phyloP scores from a whole-genome alignment of 768 basidiomycete species.

The Xanthoconium purpureum region DNA sequence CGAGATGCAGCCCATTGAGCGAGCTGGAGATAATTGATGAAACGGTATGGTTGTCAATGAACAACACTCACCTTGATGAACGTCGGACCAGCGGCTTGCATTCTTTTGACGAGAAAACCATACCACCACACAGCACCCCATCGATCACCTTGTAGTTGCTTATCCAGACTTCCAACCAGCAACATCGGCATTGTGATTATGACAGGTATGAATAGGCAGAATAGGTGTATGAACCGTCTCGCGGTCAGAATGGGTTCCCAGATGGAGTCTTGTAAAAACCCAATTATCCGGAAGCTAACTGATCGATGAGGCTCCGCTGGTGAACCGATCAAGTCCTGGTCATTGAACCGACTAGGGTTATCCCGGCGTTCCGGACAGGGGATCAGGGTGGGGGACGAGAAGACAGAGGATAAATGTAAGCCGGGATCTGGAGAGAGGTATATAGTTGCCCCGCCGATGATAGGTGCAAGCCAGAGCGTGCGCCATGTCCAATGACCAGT shows the following conservation, averaged over 20 bases:
- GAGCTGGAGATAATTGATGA: conserved; percentile 47
- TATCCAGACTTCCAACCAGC: conserved; percentile 57
- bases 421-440: conserved; percentile 44
- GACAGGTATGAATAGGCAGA: conserved; percentile 83
- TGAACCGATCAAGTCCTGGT: conserved; percentile 51
- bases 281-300: conserved; percentile 41
- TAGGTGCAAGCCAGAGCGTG: conserved; percentile 52
- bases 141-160: conserved; percentile 62
- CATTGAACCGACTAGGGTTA: conserved; percentile 15
- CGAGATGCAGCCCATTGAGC: conserved; percentile 98
- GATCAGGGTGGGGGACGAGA: conserved; percentile 49
- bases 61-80: conserved; percentile 78
- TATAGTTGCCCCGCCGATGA: conserved; percentile 53
- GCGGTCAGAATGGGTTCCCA: conserved; percentile 86
- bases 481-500: conserved; percentile 29
- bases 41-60: conserved; percentile 5
- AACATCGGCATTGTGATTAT: conserved; percentile 83
- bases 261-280: conserved; percentile 54
- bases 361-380: conserved; percentile 34
- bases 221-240: conserved; percentile 78
- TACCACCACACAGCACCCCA: conserved; percentile 99
- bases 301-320: conserved; percentile 60
- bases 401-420: conserved; percentile 44
- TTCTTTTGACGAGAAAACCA: conserved; percentile 76
- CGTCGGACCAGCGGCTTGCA: conserved; percentile 94